These are phyloP conservation scores for Exidia glandulosa DNA, from an alignment of 768 basidiomycete species.

Conservation along the genomic window DNA sequence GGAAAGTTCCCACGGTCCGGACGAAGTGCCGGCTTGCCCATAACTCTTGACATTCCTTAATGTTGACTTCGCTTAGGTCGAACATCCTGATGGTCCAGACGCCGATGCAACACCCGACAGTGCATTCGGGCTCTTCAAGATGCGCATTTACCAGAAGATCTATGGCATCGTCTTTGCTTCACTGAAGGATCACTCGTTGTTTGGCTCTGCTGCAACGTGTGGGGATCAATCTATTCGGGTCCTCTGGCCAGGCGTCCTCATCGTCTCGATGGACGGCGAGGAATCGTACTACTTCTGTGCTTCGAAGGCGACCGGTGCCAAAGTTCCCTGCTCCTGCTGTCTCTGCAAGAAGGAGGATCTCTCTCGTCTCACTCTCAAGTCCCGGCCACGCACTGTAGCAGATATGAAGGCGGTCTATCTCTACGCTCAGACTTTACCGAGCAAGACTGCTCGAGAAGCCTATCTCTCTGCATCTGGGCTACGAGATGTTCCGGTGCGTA, in stretches of 20 bases:
- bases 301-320: constrained; percentile 15
- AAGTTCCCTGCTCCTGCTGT: constrained; percentile 21
- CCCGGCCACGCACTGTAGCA: constrained; percentile 10
- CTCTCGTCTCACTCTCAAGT: constrained; percentile 9
- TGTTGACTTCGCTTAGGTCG: constrained; percentile 11
- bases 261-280: constrained; percentile 21
- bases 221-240: constrained; percentile 12
- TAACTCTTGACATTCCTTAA: constrained; percentile 18
- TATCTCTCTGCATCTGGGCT: constrained; percentile 13
- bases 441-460: constrained; percentile 9
- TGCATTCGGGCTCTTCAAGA: constrained; percentile 19
- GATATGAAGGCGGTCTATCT: constrained; percentile 12
- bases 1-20: constrained; percentile 19
- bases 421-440: constrained; percentile 4
- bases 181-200: constrained; percentile 11
- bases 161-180: constrained; percentile 12
- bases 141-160: constrained; percentile 20
- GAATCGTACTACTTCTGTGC: constrained; percentile 18
- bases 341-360: constrained; percentile 14
- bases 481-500: constrained; percentile 13
- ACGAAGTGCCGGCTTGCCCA: constrained; percentile 15
- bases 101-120: constrained; percentile 9
- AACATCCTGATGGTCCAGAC: constrained; percentile 17
- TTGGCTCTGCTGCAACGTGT: constrained; percentile 15
- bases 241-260: constrained; percentile 19